Evolutionary conservation across 2,329 filamentous ascomycete species (phyloP), one percentile per base, ranked within the genome.

Genomic region (Colletotrichum noveboracense): DNA sequence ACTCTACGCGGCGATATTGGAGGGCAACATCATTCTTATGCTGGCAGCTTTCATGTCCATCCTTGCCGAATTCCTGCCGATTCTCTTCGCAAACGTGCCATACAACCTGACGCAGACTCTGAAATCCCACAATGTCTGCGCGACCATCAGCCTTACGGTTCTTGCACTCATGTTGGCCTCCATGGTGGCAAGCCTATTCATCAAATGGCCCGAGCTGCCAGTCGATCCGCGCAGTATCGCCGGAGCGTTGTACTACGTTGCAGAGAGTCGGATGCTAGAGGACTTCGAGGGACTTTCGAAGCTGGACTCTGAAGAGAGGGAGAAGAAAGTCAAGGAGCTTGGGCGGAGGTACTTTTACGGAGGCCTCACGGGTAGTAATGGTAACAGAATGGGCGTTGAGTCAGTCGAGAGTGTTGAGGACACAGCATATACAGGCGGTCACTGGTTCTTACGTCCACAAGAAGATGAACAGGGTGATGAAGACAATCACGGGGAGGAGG

Each of bases 1-100:
- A 1, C 75, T 90, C 75, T 81, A 83, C 77, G 80, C 83, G 10
- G 84, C 85, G 7, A 74, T 86, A 18, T 62, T 78, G 6, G 78
- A 83, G 21, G 79, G 80, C 12, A 84, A 89, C 38, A 66, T 81
- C 8, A 88, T 87, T 74, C 82, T 88, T 1, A 82, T 85, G 28
- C 70, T 84, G 14, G 84, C 87, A 12, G 84, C 87, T 1, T 76
- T 85, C 7, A 85, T 87, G 62, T 83, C 87, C 5, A 84, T 89
- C 26, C 81, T 89, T 4, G 84, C 88, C 26, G 88, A 90, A 65
- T 85, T 89, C 64, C 84, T 90, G n/a, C 88, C 88, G 2, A 82
- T 89, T 24, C 82, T 88, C 3, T 83, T 90, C 4, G 84, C 87
- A 77, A 89, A 89, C 75, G 83, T 90, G 3, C 86, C 88, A 1